phyloP scores from a whole-genome alignment of 2,329 filamentous ascomycete genomes.

The Fusarium torreyae region DNA sequence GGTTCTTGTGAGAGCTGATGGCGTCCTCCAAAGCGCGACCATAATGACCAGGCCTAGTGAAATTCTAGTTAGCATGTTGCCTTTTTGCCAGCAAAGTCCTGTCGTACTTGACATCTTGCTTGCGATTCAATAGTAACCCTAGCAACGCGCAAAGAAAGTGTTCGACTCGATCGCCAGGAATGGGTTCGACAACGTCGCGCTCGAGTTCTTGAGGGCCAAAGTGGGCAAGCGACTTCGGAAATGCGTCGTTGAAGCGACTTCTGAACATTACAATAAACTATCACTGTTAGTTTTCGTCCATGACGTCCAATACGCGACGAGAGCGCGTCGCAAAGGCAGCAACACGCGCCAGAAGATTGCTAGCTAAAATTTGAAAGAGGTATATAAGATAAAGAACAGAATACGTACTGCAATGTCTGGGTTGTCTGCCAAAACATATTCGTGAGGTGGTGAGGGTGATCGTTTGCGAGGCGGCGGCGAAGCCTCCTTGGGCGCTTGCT shows the following conservation, averaged over 20 bases:
- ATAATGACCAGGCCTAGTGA: constrained; percentile 86
- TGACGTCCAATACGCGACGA: constrained; percentile 63
- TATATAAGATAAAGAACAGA: not conserved
- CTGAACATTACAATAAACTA: constrained; percentile 99
- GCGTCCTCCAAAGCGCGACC: constrained; percentile 95
- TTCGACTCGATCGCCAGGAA: constrained; percentile 89
- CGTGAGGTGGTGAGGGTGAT: constrained; percentile 89
- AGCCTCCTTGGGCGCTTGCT: constrained; percentile 67
- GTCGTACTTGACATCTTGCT: constrained; percentile 97
- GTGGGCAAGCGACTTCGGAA: constrained; percentile 88
- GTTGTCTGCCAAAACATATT: constrained; percentile 91
- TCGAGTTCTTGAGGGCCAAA: constrained; percentile 97
- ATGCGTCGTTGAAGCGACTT: constrained; percentile 90
- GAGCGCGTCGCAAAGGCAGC: constrained; percentile 63
- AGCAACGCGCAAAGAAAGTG: constrained; percentile 90
- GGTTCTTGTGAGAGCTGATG: constrained; percentile 83
- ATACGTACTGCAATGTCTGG: constrained; percentile 89
- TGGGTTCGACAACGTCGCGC: constrained; percentile 81
- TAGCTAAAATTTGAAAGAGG: constrained; percentile 43
- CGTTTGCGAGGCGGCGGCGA: constrained; percentile 82
- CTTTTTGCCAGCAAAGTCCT: not conserved
- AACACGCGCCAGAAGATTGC: constrained; percentile 56
- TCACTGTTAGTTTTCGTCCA: constrained; percentile 54
- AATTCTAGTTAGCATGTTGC: constrained; percentile 37
- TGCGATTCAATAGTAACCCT: constrained; percentile 91